Evolutionary conservation across 1,284 basidiomycete genomes (phyloP).

Genomic region (Microbotryum violaceum): DNA sequence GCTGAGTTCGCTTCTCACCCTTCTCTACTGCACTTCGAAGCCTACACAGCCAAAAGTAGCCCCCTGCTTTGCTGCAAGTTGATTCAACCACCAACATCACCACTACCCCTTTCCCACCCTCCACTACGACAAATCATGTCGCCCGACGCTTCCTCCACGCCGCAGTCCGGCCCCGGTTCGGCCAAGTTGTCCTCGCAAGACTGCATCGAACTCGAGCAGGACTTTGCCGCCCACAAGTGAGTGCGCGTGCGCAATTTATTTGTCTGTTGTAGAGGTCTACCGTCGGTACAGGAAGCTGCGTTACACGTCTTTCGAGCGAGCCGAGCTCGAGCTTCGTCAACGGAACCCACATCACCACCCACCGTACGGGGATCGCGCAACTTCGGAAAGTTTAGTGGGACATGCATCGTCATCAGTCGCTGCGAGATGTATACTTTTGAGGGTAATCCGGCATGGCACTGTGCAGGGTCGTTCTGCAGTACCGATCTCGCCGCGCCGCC

Average conservation of each 20-base stretch:
- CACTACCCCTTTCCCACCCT: too few species aligned
- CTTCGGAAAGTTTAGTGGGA: not conserved
- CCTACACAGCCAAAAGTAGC: too few species aligned
- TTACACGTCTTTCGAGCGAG: not conserved
- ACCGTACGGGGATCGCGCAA: not conserved
- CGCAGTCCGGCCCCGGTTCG: too few species aligned
- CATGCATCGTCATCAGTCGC: not conserved
- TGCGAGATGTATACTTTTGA: not conserved
- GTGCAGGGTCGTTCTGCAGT: not conserved
- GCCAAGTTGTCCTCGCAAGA: conserved; percentile 46
- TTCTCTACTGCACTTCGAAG: too few species aligned
- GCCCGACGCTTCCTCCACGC: too few species aligned
- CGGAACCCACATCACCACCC: not conserved
- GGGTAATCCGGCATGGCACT: too few species aligned
- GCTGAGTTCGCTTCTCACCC: too few species aligned
- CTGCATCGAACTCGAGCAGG: conserved; percentile 72
- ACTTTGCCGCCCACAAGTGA: conserved; percentile 79
- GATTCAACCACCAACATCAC: too few species aligned
- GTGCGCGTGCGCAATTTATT: not conserved
- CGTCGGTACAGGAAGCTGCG: not conserved
- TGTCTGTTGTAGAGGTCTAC: not conserved
- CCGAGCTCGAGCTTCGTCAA: not conserved
- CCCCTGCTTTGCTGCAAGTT: too few species aligned
- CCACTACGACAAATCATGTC: too few species aligned
- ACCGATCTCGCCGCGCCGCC: not conserved